Percentiles rank a stretch among this genome's conserved stretches.
Conservation (phyloP, 495 filamentous ascomycete species). For the Penicillium taxi region DNA sequence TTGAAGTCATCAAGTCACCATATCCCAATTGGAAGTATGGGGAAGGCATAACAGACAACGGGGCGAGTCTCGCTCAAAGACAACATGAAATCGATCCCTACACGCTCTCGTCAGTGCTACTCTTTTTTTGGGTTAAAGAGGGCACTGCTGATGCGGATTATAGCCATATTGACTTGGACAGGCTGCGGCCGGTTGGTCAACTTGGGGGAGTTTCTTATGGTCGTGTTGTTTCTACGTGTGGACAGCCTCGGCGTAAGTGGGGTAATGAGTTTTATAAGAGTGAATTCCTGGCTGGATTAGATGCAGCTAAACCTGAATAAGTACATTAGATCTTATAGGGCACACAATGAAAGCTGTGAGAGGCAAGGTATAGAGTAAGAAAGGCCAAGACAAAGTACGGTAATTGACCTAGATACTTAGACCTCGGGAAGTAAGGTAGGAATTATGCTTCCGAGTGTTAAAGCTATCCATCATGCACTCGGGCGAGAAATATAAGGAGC, state of each 20-base stretch:
- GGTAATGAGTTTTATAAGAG: conserved; percentile 41
- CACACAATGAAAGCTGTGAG: too few relatives aligned
- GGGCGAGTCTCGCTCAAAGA: conserved; percentile 35
- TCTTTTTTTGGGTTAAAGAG: conserved; percentile 73
- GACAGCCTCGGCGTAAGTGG: conserved; percentile 62
- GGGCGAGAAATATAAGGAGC: conserved; percentile 1
- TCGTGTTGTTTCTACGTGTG: conserved; percentile 52
- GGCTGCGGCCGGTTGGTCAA: conserved; percentile 61
- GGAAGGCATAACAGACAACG: conserved; percentile 54
- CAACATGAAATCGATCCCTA: conserved; percentile 78
- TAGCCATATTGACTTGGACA: conserved; percentile 60
- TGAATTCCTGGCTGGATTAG: conserved; percentile 32
- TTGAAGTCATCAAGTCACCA: conserved; percentile 60
- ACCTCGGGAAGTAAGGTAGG: too few relatives aligned
- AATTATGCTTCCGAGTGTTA: too few relatives aligned
- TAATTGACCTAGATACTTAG: too few relatives aligned
- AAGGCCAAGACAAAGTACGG: too few relatives aligned
- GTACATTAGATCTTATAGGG: too few relatives aligned
- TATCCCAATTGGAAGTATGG: conserved; percentile 68
- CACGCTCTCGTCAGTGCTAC: conserved; percentile 65
- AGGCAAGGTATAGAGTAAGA: too few relatives aligned
- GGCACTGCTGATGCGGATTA: conserved; percentile 67
- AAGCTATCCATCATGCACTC: too few relatives aligned
- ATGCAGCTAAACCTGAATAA: conserved; percentile 24
- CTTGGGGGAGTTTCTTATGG: conserved; percentile 77